Percentiles rank a stretch among this genome's conserved stretches.
These are phyloP conservation scores for Suhomyces wounanorum DNA, from an alignment of 1,139 yeast species.

Conservation along the genomic window DNA sequence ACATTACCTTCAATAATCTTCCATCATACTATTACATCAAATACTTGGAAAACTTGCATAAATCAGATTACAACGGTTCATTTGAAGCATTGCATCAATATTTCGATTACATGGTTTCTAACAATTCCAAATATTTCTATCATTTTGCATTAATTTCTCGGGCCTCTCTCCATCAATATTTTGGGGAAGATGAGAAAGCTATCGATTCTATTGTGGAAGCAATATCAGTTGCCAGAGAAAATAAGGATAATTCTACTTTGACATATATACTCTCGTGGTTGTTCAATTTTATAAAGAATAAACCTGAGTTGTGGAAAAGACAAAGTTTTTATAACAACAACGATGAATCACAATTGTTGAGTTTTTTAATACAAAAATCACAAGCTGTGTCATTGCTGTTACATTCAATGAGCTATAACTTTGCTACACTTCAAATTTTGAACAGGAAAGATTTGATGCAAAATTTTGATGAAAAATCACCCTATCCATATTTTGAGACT, in stretches of 20 bases:
- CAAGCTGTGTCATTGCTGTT: slow-evolving; percentile 53
- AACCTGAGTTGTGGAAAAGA: slow-evolving; percentile 57
- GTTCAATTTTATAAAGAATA: slow-evolving; percentile 64
- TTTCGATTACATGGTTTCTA: slow-evolving; percentile 83
- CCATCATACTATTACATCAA: slow-evolving; percentile 67
- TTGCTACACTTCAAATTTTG: slow-evolving; percentile 56
- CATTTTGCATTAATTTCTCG: slow-evolving; percentile 82
- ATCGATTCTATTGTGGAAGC: slow-evolving; percentile 84
- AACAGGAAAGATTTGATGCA: slow-evolving; percentile 51
- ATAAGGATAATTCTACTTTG: slow-evolving; percentile 71
- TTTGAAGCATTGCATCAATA: slow-evolving; percentile 74
- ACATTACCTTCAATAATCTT: slow-evolving; percentile 49
- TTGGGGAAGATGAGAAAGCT: slow-evolving; percentile 75
- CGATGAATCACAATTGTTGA: slow-evolving; percentile 60
- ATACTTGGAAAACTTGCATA: slow-evolving; percentile 63
- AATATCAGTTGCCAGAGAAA: slow-evolving; percentile 83
- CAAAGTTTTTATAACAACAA: slow-evolving; percentile 44
- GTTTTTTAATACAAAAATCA: slow-evolving; percentile 61
- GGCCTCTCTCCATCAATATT: slow-evolving; percentile 76
- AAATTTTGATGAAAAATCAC: slow-evolving; percentile 13
- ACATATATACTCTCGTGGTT: slow-evolving; percentile 83
- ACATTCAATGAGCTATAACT: slow-evolving; percentile 60
- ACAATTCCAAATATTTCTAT: slow-evolving; percentile 62
- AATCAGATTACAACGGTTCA: slow-evolving; percentile 72
- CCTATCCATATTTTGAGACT: slow-evolving; percentile 46